Evolutionary conservation across 371 early-diverging fungal species (phyloP), one percentile per base, ranked within the genome.

Genomic region (Apophysomyces sp.): DNA sequence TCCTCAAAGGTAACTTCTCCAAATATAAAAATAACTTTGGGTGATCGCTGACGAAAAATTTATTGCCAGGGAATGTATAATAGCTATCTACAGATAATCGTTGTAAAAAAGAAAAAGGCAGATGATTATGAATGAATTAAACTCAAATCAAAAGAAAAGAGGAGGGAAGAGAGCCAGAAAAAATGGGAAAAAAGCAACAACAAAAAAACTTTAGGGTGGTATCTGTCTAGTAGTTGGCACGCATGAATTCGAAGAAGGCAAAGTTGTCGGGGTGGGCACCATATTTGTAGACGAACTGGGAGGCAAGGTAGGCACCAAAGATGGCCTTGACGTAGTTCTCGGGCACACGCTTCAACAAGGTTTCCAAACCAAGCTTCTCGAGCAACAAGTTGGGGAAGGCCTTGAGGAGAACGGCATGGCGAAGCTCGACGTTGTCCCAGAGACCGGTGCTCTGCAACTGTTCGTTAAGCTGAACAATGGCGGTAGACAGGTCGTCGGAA

Each of bases 191-290:
- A n/a, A n/a, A n/a, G n/a, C n/a, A n/a, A n/a, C n/a, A 44, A 24
- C 13, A 51, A 51, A 11, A 21, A 8, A 12, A 21, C 26, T 44
- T 61, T 52, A 52, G 40, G 5, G 21, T 44, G 49, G 49, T 44
- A 56, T 34, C 34, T 18, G 53, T 21, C 21, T 51, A 69, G 62
- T 70, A 78, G 60, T 71, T 67, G 55, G 66, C 66, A 12, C 78
- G 71, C 95, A 98, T 94, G 74, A 91, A 98, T 75, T 96, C 97
- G 77, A 98, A 98, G 89, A 98, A 98, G 60, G 98, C 95, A 80
- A 98, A 98, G 79, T 98, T 97, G 62, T 88, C 86, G 49, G 99
- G 98, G 56, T 89, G 84, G 28, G 92, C 88, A 30, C 98, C 98
- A 64, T 94, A 97, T 80, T 92, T 89, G 86, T 98, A 98, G 57